phyloP scores from a whole-genome alignment of 2,329 filamentous ascomycete species.

The Fonsecaea monophora region DNA sequence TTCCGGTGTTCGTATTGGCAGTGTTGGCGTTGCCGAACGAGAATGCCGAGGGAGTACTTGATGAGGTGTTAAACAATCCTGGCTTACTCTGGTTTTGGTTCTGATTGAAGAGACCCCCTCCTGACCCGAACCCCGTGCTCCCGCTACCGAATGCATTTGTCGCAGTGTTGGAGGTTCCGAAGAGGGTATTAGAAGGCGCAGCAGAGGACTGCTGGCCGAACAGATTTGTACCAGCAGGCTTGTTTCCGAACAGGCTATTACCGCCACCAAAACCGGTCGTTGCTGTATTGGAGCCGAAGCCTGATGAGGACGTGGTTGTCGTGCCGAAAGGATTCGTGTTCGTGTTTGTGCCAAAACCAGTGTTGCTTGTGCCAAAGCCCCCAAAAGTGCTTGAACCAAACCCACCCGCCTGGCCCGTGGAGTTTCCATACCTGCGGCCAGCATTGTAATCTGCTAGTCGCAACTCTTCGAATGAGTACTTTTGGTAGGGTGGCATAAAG shows the following conservation, averaged over 20 bases:
- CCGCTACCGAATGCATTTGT: constrained; percentile 47
- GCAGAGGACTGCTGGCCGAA: constrained; percentile 43
- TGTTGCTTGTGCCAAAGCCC: constrained; percentile 47
- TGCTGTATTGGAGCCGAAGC: constrained; percentile 46
- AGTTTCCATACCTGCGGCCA: constrained; percentile 82
- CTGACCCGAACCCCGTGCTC: constrained; percentile 53
- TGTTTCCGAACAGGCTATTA: constrained; percentile 54
- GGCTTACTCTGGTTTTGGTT: constrained; percentile 51
- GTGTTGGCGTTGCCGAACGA: constrained; percentile 44
- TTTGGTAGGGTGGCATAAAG: constrained; percentile 64
- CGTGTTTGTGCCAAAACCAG: constrained; percentile 38
- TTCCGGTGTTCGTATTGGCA: constrained; percentile 42
- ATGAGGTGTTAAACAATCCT: constrained; percentile 53
- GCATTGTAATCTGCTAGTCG: constrained; percentile 86
- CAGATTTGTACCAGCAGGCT: constrained; percentile 41
- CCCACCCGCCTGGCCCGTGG: constrained; percentile 77
- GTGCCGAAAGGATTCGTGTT: constrained; percentile 44
- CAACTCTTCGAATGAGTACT: constrained; percentile 87
- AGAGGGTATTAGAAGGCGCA: constrained; percentile 47
- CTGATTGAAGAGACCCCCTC: constrained; percentile 53
- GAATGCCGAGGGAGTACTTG: constrained; percentile 35
- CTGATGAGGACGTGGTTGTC: constrained; percentile 45
- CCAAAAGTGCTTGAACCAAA: constrained; percentile 71
- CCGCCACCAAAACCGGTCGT: constrained; percentile 53
- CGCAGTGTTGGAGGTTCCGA: constrained; percentile 49